Percentiles rank a stretch among this genome's conserved stretches.
Evolutionary conservation across 768 basidiomycete species (phyloP).

Genomic region (Trametes sanguinea): DNA sequence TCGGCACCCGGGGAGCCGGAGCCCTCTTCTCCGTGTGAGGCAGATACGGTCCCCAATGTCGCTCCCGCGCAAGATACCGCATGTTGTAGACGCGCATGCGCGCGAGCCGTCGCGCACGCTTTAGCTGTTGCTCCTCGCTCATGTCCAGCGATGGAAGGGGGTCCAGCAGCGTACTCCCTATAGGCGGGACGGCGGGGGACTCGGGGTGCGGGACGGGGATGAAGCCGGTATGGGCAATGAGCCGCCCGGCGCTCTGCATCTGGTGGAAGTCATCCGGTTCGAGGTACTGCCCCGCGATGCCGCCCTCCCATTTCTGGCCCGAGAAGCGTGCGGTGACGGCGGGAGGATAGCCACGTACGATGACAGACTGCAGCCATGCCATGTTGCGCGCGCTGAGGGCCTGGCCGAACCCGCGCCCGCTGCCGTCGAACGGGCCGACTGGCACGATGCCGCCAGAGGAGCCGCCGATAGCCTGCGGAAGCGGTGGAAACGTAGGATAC

Average conservation of each 20-base stretch:
- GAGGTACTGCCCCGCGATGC: slow-evolving; percentile 19
- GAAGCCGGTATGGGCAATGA: slow-evolving; percentile 49
- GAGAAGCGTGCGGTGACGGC: slow-evolving; percentile 25
- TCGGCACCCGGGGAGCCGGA: no score
- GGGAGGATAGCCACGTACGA: slow-evolving; percentile 31
- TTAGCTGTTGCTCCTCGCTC: slow-evolving; percentile 18
- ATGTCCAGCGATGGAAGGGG: slow-evolving; percentile 2
- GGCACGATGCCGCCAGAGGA: slow-evolving; percentile 16
- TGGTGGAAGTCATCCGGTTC: slow-evolving; percentile 33
- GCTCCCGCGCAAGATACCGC: slow-evolving; percentile 26
- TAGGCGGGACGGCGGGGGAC: background rate
- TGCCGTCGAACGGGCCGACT: background rate
- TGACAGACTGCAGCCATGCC: slow-evolving; percentile 37
- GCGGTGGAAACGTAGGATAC: slow-evolving; percentile 35
- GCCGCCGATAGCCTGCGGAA: slow-evolving; percentile 32
- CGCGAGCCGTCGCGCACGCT: slow-evolving; percentile 28
- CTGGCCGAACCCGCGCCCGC: slow-evolving; percentile 3
- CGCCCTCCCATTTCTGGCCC: slow-evolving; percentile 24
- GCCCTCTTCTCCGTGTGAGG: slow-evolving; percentile 6
- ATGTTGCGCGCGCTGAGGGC: slow-evolving; percentile 34
- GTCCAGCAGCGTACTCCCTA: background rate
- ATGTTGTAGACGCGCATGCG: slow-evolving; percentile 32
- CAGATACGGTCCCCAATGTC: slow-evolving; percentile 32
- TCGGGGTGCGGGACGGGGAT: slow-evolving; percentile 23
- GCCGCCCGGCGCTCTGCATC: slow-evolving; percentile 42